Evolutionary conservation across 2,329 filamentous ascomycete species (phyloP).

Genomic region (Knoxdaviesia proteae): DNA sequence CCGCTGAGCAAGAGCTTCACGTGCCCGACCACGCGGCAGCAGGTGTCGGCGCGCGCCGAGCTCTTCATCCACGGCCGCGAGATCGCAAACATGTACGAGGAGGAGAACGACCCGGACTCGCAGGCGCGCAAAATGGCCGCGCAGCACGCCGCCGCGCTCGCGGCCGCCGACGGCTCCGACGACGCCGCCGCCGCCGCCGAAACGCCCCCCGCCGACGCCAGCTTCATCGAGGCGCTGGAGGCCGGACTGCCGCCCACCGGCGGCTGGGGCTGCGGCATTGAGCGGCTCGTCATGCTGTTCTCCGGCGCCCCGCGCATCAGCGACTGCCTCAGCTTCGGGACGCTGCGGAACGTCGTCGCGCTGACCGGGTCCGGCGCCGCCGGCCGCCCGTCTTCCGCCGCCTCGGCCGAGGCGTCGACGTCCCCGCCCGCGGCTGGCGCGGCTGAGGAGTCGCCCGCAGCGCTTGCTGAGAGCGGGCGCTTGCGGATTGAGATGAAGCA

Average conservation of each 20-base stretch:
- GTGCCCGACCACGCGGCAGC: constrained; percentile 46
- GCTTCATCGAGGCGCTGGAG: constrained; percentile 66
- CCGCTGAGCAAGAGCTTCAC: constrained; percentile 75
- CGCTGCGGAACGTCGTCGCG: constrained; percentile 45
- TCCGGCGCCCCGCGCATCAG: constrained; percentile 57
- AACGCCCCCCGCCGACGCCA: constrained; percentile 42
- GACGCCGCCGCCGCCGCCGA: constrained; percentile 11
- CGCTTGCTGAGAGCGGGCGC: no score
- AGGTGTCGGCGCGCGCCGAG: constrained; percentile 64
- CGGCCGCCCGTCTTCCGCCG: no score
- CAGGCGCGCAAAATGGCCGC: constrained; percentile 65
- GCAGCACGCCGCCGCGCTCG: constrained; percentile 16
- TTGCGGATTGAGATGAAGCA: no score
- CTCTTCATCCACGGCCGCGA: constrained; percentile 66
- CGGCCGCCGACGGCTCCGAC: constrained; percentile 8
- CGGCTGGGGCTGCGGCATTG: constrained; percentile 88
- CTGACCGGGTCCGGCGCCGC: constrained; percentile 8
- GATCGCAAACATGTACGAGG: constrained; percentile 92
- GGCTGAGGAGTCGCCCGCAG: no score
- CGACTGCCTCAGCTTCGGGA: constrained; percentile 80
- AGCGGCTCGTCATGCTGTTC: constrained; percentile 82
- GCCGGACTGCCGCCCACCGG: constrained; percentile 88
- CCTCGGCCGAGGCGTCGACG: no score
- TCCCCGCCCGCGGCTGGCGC: no score
- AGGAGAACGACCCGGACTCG: constrained; percentile 81